Conservation (phyloP, 2,329 filamentous ascomycete species). For the Pseudogymnoascus sp. region DNA sequence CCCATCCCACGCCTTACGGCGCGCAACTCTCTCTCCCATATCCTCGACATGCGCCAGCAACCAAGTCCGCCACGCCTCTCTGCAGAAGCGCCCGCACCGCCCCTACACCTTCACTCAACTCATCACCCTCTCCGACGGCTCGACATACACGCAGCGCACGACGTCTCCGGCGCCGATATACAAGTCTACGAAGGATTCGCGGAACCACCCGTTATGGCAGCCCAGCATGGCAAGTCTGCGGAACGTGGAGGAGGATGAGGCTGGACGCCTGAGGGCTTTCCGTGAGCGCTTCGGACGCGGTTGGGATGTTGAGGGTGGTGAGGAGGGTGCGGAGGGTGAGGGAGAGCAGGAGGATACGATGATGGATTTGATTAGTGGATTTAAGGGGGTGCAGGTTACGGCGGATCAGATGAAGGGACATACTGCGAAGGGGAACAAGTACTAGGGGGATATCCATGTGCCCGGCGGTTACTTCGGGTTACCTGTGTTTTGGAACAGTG, state of each 20-base stretch:
- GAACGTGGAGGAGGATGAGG: constrained; percentile 92
- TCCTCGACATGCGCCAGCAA: not conserved
- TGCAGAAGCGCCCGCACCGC: constrained; percentile 78
- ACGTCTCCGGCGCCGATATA: constrained; percentile 60
- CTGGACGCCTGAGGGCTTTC: constrained; percentile 81
- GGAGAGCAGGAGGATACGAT: constrained; percentile 44
- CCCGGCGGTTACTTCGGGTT: not conserved
- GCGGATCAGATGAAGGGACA: constrained; percentile 30
- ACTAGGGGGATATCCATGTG: constrained; percentile 19
- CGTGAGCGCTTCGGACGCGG: constrained; percentile 73
- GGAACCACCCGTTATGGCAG: constrained; percentile 89
- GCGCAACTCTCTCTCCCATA: constrained; percentile 14
- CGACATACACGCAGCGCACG: constrained; percentile 71
- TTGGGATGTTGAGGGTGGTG: constrained; percentile 58
- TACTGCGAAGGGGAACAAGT: constrained; percentile 30
- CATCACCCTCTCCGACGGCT: constrained; percentile 84
- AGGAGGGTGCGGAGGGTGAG: constrained; percentile 24
- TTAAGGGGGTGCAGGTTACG: constrained; percentile 24
- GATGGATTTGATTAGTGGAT: constrained; percentile 49
- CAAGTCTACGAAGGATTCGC: constrained; percentile 67
- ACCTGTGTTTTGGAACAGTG: not conserved
- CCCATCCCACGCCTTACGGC: constrained; percentile 17
- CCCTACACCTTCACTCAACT: constrained; percentile 98
- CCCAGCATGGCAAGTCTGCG: constrained; percentile 71
- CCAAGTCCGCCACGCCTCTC: constrained; percentile 63